Evolutionary conservation across 331 rosid genomes (phyloP), one percentile per base, ranked within the genome.

Genomic region (Quercus phellos): DNA sequence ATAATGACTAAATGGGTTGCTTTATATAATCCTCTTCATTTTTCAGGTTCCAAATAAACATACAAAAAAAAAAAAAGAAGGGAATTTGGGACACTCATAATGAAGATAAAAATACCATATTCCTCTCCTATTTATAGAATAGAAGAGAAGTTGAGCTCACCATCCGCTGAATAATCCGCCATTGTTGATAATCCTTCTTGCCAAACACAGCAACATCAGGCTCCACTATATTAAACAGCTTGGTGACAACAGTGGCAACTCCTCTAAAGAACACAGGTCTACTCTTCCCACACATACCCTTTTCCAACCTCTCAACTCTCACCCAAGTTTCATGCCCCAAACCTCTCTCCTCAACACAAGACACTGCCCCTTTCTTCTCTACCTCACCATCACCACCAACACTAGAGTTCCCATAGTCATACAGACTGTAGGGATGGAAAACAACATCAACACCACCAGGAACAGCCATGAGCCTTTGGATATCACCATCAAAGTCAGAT

Each of bases 151-250:
- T 38, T 38, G 56, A 32, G 51, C 85, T 73, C 73, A 91, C 98
- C 97, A 93, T 85, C 68, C 91, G 76, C 86, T 81, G 89, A 74
- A 95, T 84, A 82, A 95, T 35, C 68, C 91, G 79, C 90, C 91
- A 91, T 64, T 95, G 99, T 82, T 91, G 98, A 87, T 91, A 93
- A 89, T 95, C 98, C 82, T 95, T 93, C 83, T 95, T 95, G 63
- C 99, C 98, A 78, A 95, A 90, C 24, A 93, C 51, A 42, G 92
- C 98, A 64, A 95, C 82, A 80, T 95, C 99, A 24, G 99, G 94
- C 14, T 95, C 98, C 73, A 91, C 93, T 14, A 93, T 81, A 78
- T 95, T 91, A 77, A 95, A 93, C 92, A 95, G 50, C 90, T 93
- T 93, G 50, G 91, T 74, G 9, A 95, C 97, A 53, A 92, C 43